Percentiles rank a stretch among this genome's conserved stretches.
Evolutionary conservation across 495 filamentous ascomycete species (phyloP).

Genomic region (Patellaria atrata): DNA sequence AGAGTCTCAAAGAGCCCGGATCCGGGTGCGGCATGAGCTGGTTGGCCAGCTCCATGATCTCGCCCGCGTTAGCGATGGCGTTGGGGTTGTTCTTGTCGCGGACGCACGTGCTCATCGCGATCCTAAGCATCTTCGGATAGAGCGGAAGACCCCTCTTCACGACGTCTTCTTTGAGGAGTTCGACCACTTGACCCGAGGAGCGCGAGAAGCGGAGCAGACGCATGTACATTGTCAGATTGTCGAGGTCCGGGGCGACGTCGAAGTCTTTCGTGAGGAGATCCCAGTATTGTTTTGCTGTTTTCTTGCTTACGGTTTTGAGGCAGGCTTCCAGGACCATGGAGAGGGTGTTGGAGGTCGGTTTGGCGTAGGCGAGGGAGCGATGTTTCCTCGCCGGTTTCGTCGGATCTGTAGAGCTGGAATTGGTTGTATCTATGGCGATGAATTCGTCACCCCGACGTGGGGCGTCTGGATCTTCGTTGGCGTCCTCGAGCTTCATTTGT

Average conservation of each 20-base stretch:
- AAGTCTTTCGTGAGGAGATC: slow-evolving; percentile 42
- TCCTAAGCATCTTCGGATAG: slow-evolving; percentile 43
- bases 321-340: slow-evolving; percentile 53
- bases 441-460: slow-evolving; percentile 14
- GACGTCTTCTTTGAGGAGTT: slow-evolving; percentile 37
- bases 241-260: slow-evolving; percentile 49
- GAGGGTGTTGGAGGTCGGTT: slow-evolving; percentile 51
- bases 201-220: slow-evolving; percentile 49
- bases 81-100: slow-evolving; percentile 57
- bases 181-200: slow-evolving; percentile 39
- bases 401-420: neutral
- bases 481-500: slow-evolving; percentile 5
- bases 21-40: no score
- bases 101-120: slow-evolving; percentile 53
- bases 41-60: slow-evolving; percentile 23
- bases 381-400: no score
- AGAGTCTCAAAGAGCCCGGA: no score
- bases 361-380: slow-evolving; percentile 29
- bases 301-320: slow-evolving; percentile 33
- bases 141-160: slow-evolving; percentile 25
- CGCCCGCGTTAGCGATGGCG: slow-evolving; percentile 24
- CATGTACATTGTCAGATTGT: slow-evolving; percentile 52
- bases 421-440: slow-evolving; percentile 2
- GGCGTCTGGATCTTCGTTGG: slow-evolving; percentile 6
- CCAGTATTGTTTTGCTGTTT: slow-evolving; percentile 55